Conservation (phyloP, 345 rosid species). For the Clarkia xantiana region DNA sequence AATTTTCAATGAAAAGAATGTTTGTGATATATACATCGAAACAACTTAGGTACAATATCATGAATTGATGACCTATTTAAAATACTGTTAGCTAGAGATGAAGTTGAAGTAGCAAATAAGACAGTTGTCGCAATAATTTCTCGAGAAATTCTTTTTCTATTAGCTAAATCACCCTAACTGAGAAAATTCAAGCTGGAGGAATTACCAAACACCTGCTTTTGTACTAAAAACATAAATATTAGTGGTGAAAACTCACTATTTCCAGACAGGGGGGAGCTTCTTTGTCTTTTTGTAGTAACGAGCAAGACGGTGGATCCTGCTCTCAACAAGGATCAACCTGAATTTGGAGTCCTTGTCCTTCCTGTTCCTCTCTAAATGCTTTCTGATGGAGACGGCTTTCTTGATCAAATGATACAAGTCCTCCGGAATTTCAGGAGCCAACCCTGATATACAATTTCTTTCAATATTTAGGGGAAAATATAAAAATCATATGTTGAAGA, state of each 20-base stretch:
- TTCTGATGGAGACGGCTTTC: constrained; percentile 85
- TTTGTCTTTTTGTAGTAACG: constrained; percentile 93
- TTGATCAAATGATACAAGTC: constrained; percentile 82
- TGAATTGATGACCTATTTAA: neutral
- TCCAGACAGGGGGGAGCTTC: constrained; percentile 95
- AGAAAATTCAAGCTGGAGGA: too few species aligned
- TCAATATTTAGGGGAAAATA: neutral
- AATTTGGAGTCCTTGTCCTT: constrained; percentile 93
- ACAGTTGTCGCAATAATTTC: too few species aligned
- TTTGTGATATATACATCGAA: too few species aligned
- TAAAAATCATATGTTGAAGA: too few species aligned
- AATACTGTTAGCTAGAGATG: neutral
- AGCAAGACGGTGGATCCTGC: constrained; percentile 88
- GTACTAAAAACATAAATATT: too few species aligned
- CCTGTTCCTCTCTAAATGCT: constrained; percentile 94
- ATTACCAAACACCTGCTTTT: too few species aligned
- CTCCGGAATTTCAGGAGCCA: constrained; percentile 91
- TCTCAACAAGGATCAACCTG: constrained; percentile 79
- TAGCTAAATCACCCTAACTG: too few species aligned
- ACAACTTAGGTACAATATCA: neutral
- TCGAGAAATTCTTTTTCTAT: too few species aligned
- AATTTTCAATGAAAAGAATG: too few species aligned
- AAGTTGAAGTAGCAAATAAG: too few species aligned
- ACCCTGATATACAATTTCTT: constrained; percentile 20
- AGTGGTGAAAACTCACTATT: constrained; percentile 34